Evolutionary conservation across 2,329 filamentous ascomycete genomes (phyloP).

Genomic region (Aspergillus awamori): DNA sequence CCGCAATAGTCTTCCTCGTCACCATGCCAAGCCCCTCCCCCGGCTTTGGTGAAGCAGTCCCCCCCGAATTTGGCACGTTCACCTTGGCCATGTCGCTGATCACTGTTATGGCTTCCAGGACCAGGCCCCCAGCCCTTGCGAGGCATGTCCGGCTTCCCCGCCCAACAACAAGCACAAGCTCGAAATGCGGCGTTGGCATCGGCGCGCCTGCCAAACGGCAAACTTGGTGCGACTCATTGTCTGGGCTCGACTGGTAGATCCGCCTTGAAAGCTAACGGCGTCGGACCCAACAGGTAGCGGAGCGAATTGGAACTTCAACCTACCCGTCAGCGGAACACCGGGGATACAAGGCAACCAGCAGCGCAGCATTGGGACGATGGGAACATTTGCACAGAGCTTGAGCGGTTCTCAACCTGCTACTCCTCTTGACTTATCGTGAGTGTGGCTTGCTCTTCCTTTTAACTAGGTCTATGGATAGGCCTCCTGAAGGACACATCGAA

Average conservation of each 20-base stretch:
- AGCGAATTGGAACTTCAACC: slow-evolving; percentile 61
- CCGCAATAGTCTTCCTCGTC: slow-evolving; percentile 20
- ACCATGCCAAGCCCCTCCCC: slow-evolving; percentile 9
- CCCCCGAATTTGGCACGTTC: slow-evolving; percentile 5
- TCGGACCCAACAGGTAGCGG: slow-evolving; percentile 49
- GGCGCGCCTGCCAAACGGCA: slow-evolving; percentile 56
- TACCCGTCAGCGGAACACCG: slow-evolving; percentile 57
- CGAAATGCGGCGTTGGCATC: slow-evolving; percentile 53
- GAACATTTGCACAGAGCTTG: slow-evolving; percentile 61
- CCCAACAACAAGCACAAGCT: slow-evolving; percentile 53
- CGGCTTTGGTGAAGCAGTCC: slow-evolving; percentile 4
- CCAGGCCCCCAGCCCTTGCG: slow-evolving; percentile 55
- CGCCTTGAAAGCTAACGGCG: slow-evolving; percentile 28
- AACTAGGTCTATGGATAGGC: neutral
- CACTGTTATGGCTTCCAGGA: slow-evolving; percentile 36
- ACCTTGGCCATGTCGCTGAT: slow-evolving; percentile 18
- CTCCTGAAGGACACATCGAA: neutral
- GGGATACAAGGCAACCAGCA: slow-evolving; percentile 55
- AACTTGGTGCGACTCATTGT: slow-evolving; percentile 50
- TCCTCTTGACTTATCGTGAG: slow-evolving; percentile 61
- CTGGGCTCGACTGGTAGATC: neutral
- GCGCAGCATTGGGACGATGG: slow-evolving; percentile 54
- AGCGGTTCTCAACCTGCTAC: slow-evolving; percentile 57
- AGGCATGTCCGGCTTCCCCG: slow-evolving; percentile 57
- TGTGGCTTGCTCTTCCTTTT: slow-evolving; percentile 24